These are phyloP conservation scores for Durio zibethinus DNA, from an alignment of 345 rosid genomes.

Conservation along the genomic window DNA sequence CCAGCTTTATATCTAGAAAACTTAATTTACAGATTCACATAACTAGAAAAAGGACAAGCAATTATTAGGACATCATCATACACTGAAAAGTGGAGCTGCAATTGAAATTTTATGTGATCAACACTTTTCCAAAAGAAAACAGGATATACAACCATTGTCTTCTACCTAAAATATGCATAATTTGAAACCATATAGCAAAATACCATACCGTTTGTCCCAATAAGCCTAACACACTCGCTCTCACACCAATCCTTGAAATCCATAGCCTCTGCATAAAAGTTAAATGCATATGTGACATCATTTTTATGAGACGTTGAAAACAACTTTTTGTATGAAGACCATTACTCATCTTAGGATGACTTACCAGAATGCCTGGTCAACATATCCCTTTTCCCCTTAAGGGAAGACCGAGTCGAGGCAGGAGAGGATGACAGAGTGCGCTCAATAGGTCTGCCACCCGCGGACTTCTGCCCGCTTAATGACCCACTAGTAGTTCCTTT, in stretches of 20 bases:
- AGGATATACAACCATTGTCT: not conserved
- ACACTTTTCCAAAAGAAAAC: not conserved
- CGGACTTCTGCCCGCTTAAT: constrained; percentile 65
- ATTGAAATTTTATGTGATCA: not conserved
- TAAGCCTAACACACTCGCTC: constrained; percentile 77
- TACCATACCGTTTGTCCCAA: constrained; percentile 74
- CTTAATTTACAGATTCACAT: not conserved
- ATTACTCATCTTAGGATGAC: not conserved
- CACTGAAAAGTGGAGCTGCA: not conserved
- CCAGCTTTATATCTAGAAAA: not conserved
- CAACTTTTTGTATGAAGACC: not conserved
- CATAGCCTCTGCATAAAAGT: constrained; percentile 69
- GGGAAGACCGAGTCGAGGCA: constrained; percentile 42
- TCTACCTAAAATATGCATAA: not conserved
- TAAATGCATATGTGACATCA: constrained; percentile 14
- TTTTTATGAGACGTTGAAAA: not conserved
- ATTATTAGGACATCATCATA: not conserved
- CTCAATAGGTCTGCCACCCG: constrained; percentile 44
- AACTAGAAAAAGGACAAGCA: not conserved
- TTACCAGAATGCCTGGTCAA: constrained; percentile 68
- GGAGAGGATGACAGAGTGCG: constrained; percentile 51
- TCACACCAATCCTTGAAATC: constrained; percentile 96
- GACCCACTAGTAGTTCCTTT: constrained; percentile 54
- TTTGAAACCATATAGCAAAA: not conserved
- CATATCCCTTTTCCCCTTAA: constrained; percentile 55